Evolutionary conservation across 345 rosid species (phyloP), one percentile per base, ranked within the genome.

Genomic region (Lepidium aucheri): DNA sequence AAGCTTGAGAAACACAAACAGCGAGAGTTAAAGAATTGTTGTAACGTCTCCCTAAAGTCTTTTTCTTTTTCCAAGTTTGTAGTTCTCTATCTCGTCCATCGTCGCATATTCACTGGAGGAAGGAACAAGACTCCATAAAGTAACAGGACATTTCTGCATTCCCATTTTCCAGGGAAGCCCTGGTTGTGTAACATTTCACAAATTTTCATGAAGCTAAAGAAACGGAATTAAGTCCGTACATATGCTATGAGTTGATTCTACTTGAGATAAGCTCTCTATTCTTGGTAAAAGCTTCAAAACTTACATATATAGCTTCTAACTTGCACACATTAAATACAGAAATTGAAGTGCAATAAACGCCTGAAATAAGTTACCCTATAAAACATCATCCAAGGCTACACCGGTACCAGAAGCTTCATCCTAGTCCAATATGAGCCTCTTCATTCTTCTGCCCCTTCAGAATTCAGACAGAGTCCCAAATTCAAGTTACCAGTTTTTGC

Each of bases 381-480:
- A 53, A 13, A 57, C 60, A 65, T 36, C 60, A 40, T 40, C 46
- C 10, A 16, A 42, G 55, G 55, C 49, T 59, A 51, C 49, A 59
- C 51, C 47, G 53, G 44, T 8, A 60, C 42, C 18, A 67, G 61
- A 53, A 7, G 39, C 15, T 65, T 58, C 59, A 66, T 44, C 6
- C 41, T 55, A 60, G 45, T 5, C 46, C 43, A 61, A 3, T 24
- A 33, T 14, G 38, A 67, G 7, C 39, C 15, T 45, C 76, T 14
- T 78, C 79, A 60, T 65, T 62, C 65, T 58, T 79, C 68, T 6
- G 77, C 32, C 15, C 79, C 79, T 16, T 32, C 67, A 36, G 87
- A 85, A 55, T 86, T 79, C 78, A 84, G 68, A 73, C 84, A 67
- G 73, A 86, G 74, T 9, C 77, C 89, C 49, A 89, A 52, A 54